phyloP scores from a whole-genome alignment of 305 asterid genomes.

The Salvia sclarea region DNA sequence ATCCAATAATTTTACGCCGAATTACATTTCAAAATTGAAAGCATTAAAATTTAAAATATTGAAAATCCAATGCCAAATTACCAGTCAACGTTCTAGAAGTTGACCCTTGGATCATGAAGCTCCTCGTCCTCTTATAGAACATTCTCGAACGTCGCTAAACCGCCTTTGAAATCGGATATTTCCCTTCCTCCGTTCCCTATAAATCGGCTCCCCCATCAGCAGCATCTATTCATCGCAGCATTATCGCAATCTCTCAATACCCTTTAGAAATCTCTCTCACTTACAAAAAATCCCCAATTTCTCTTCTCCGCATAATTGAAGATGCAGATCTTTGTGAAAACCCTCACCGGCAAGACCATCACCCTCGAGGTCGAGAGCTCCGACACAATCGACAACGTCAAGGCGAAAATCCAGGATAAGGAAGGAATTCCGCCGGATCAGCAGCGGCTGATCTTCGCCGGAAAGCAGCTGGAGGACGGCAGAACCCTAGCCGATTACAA shows the following conservation, averaged over 20 bases:
- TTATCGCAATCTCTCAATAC: no score
- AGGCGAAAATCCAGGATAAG: constrained; percentile 39
- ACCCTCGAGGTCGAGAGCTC: constrained; percentile 40
- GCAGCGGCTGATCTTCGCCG: constrained; percentile 43
- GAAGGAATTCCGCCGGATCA: constrained; percentile 39
- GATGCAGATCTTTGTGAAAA: constrained; percentile 30
- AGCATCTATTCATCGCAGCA: no score
- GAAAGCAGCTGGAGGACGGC: constrained; percentile 49
- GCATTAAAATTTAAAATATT: background rate
- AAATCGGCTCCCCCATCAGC: background rate
- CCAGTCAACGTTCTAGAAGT: background rate
- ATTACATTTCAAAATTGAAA: background rate
- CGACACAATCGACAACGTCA: constrained; percentile 37
- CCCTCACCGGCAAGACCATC: constrained; percentile 37
- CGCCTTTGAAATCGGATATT: background rate
- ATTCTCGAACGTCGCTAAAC: background rate
- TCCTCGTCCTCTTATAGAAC: no score
- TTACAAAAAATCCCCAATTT: background rate
- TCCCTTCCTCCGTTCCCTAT: background rate
- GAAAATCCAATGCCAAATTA: background rate
- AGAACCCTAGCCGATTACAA: constrained; percentile 48
- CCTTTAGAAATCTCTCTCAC: background rate
- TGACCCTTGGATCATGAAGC: background rate
- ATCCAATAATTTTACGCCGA: no score
- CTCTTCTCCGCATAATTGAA: background rate